Evolutionary conservation across 495 filamentous ascomycete species (phyloP).

Genomic region (Lasiosphaeria ovina): DNA sequence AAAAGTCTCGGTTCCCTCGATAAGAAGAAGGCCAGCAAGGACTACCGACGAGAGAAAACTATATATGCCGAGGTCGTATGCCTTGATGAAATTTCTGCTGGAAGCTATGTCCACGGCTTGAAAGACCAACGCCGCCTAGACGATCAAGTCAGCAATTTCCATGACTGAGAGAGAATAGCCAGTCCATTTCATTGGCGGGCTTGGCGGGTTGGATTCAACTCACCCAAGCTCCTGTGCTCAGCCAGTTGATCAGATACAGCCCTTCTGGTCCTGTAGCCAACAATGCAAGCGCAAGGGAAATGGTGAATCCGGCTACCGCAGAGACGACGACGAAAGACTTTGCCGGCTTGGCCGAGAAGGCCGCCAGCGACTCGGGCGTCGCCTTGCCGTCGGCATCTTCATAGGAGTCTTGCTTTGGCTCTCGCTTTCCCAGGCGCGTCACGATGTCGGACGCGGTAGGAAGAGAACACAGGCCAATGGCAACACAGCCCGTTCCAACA

Average conservation of each 20-base stretch:
- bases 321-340: constrained; percentile 46
- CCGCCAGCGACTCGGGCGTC: constrained; percentile 52
- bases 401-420: constrained; percentile 45
- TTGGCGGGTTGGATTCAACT: constrained; percentile 11
- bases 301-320: constrained; percentile 42
- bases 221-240: constrained; percentile 48
- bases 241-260: constrained; percentile 39
- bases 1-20: constrained; percentile 37
- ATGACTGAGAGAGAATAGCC: background rate
- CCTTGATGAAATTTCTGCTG: constrained; percentile 43
- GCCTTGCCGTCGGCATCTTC: constrained; percentile 63
- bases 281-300: constrained; percentile 46
- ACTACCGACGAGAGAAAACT: constrained; percentile 42
- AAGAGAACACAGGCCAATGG: constrained; percentile 37
- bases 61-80: constrained; percentile 48
- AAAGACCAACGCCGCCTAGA: constrained; percentile 43
- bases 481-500: constrained; percentile 34
- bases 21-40: constrained; percentile 37
- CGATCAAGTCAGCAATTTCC: constrained; percentile 17
- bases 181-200: background rate
- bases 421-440: constrained; percentile 29
- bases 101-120: constrained; percentile 45
- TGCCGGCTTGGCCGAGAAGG: constrained; percentile 50
- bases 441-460: constrained; percentile 34
- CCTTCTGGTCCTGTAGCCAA: constrained; percentile 33